Base-by-base conservation (phyloP, 306 rosid genomes). In the Hippophae rhamnoides region DNA sequence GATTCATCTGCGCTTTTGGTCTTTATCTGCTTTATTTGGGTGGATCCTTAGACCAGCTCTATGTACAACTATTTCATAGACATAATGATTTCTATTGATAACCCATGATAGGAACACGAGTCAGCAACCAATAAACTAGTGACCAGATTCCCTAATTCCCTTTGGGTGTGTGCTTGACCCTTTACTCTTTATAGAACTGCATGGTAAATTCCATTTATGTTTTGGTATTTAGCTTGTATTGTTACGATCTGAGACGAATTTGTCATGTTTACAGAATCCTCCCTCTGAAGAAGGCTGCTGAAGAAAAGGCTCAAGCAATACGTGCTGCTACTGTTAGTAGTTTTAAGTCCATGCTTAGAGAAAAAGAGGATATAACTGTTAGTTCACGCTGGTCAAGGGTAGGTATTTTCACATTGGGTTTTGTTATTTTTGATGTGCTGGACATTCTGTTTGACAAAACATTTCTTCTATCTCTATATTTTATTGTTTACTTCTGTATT, bases 371-470 rank as follows among this genome's bases (percentile, higher is more conserved):
- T 76, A 75, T 92, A 62, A 73, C 79, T 52, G 67, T 82, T 61
- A 83, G 73, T 76, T 88, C 99, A 43, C 96, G 99, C 48, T 92
- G 99, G 99, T 87, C 89, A 60, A 85, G 88, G 96, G 99, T 92
- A 79, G 67, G 79, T 64, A 18, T 62, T 52, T 61, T 25, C 73
- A 61, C 63, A 59, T 56, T 54, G 38, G 31, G 23, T 70, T 51
- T 47, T 52, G 57, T 56, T 65, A 49, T 72, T 46, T 59, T 51
- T 45, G 66, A 47, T 58, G 51, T 60, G 43, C 54, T 67, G 44
- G 45, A 54, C 43, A 23, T 45, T 42, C 26, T 7, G 41, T 44
- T 41, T 25, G 9, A 13, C 40, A 26, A 52, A 48, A 54, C 13
- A 9, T 48, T 6, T 23, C n/a, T 50, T 52, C 54, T 13, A 60